Percentiles rank a stretch among this genome's conserved stretches.
Conservation (phyloP, 2,329 filamentous ascomycete species). For the Magnaporthiopsis rhizophila region DNA sequence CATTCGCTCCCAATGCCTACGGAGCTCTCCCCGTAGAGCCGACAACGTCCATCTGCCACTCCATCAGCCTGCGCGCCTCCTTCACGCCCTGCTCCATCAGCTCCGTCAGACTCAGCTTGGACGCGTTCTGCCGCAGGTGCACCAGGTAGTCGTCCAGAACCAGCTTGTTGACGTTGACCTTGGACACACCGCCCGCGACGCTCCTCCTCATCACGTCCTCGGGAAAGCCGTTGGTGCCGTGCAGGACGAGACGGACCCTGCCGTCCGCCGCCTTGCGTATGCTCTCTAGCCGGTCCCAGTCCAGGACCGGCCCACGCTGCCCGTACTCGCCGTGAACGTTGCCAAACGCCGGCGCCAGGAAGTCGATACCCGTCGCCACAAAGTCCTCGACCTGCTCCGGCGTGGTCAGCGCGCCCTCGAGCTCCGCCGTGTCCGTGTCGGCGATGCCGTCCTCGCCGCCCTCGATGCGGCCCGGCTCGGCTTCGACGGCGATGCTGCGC, state of each 20-base stretch:
- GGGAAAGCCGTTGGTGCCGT: conserved; percentile 40
- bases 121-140: conserved; percentile 30
- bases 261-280: conserved; percentile 15
- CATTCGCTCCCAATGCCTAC: no score
- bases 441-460: conserved; percentile 64
- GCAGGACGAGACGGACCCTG: conserved; percentile 36
- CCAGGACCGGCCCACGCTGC: no score
- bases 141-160: conserved; percentile 37
- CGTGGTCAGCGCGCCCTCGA: conserved; percentile 50
- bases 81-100: no score
- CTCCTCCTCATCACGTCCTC: conserved; percentile 35
- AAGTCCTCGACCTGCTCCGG: conserved; percentile 64
- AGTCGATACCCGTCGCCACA: conserved; percentile 62
- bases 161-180: conserved; percentile 44
- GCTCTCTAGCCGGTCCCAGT: not conserved
- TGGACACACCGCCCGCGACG: conserved; percentile 36
- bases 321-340: no score
- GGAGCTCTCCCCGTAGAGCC: no score
- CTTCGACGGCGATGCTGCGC: conserved; percentile 58
- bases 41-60: no score
- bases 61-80: no score
- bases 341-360: conserved; percentile 48
- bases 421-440: conserved; percentile 37
- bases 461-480: conserved; percentile 52
- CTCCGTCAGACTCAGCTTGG: conserved; percentile 15